A percentile compares a stretch with the other conserved stretches of the same genome.
Evolutionary conservation across 371 early-diverging fungal species (phyloP).

Genomic region (Rhizopus stolonifer): DNA sequence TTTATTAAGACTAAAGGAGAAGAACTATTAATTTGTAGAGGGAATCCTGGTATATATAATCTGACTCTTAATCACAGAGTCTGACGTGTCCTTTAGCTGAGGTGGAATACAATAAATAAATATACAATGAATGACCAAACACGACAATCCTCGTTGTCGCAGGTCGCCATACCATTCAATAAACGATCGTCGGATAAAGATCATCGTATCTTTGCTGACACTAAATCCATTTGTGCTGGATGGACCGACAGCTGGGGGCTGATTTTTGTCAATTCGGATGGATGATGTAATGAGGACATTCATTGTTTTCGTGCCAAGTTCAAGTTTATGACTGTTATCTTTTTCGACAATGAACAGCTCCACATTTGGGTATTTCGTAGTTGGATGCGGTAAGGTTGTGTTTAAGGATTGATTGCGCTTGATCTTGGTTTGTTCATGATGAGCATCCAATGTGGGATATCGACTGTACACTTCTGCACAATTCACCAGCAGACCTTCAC

Average conservation of each 20-base stretch:
- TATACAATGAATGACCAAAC: too few relatives aligned
- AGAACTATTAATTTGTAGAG: too few relatives aligned
- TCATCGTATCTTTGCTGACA: slow-evolving; percentile 7
- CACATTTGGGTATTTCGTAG: slow-evolving; percentile 13
- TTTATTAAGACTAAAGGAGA: too few relatives aligned
- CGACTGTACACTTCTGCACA: slow-evolving; percentile 22
- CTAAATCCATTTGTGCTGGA: slow-evolving; percentile 19
- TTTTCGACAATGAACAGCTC: slow-evolving; percentile 14
- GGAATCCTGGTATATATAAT: too few relatives aligned
- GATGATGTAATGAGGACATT: slow-evolving; percentile 23
- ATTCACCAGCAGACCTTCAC: slow-evolving; percentile 6
- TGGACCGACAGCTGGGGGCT: slow-evolving; percentile 17
- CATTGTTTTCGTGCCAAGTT: slow-evolving; percentile 18
- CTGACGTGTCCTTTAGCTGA: too few relatives aligned
- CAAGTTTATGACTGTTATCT: slow-evolving; percentile 19
- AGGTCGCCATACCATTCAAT: slow-evolving; percentile 16
- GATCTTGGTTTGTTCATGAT: slow-evolving; percentile 11
- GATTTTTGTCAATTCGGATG: slow-evolving; percentile 17
- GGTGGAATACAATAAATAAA: too few relatives aligned
- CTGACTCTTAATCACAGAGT: too few relatives aligned
- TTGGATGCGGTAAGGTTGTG: slow-evolving; percentile 12
- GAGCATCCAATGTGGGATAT: slow-evolving; percentile 10
- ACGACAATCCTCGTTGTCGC: too few relatives aligned
- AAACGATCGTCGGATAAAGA: slow-evolving; percentile 12
- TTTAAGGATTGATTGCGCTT: slow-evolving; percentile 10